Conservation (phyloP, 2,329 filamentous ascomycete genomes). For the Colletotrichum horii region DNA sequence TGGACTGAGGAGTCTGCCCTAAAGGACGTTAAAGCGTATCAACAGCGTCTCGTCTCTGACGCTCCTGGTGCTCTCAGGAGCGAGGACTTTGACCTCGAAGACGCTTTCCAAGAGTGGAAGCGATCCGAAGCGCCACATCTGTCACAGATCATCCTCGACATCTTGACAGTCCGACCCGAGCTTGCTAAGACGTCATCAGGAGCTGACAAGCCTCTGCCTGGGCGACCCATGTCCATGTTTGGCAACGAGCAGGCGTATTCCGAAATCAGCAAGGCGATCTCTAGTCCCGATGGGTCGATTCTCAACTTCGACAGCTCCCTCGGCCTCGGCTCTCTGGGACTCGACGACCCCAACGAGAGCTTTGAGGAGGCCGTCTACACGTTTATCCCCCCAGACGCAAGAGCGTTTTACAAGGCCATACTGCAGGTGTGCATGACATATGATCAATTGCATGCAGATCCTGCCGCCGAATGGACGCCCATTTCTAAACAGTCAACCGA, state of each 20-base stretch:
- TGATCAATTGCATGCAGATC: constrained; percentile 63
- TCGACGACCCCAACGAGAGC: constrained; percentile 59
- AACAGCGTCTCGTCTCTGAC: constrained; percentile 83
- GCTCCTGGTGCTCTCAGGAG: constrained; percentile 77
- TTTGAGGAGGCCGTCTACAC: constrained; percentile 76
- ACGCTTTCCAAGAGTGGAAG: constrained; percentile 89
- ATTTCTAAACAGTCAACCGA: constrained; percentile 83
- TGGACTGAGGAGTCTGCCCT: constrained; percentile 95
- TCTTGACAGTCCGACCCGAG: constrained; percentile 85
- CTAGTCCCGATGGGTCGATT: constrained; percentile 47
- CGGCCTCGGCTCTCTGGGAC: constrained; percentile 69
- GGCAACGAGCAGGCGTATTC: constrained; percentile 56
- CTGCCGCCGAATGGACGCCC: constrained; percentile 52
- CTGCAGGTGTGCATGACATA: constrained; percentile 76
- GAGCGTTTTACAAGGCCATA: constrained; percentile 83
- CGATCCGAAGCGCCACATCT: constrained; percentile 86
- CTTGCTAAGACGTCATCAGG: constrained; percentile 78
- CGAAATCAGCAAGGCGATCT: constrained; percentile 57
- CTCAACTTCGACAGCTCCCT: constrained; percentile 69
- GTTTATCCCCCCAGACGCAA: constrained; percentile 86
- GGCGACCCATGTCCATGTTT: constrained; percentile 50
- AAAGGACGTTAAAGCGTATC: constrained; percentile 91
- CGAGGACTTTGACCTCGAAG: constrained; percentile 89
- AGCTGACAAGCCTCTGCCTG: constrained; percentile 42
- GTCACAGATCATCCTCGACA: constrained; percentile 91